Base-by-base conservation (phyloP, 352 stramenopile species). In the Phytopythium cucurbitacearum region DNA sequence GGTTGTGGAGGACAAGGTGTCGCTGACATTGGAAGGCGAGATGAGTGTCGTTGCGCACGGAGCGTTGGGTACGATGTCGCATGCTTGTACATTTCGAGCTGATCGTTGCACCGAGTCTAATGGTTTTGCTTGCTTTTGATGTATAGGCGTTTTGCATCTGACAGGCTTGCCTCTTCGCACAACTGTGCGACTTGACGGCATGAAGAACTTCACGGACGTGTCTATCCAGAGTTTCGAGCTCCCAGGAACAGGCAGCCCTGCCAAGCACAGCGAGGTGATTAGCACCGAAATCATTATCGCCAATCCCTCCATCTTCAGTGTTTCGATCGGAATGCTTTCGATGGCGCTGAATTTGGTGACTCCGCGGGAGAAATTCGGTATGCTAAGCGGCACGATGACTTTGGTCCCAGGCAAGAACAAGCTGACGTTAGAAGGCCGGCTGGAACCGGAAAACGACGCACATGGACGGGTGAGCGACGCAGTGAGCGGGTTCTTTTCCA, bases 231-330 rank as follows among this genome's bases (percentile, higher is more conserved):
- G 56, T 7, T 92, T 92, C 51, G 53, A 51, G 6, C 59, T 92
- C 0, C 81, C 81, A 35, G 81, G 81, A 21, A 67, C 67, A 53
- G 65, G 64, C 8, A 64, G 52, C 9, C 40, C 68, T 3, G 56
- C 56, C 1, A 56, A 71, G 7, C 51, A 60, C 41, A 67, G 76
- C 33, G 81, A 92, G 67, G 60, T 54, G 8, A 77, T 92, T 12
- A 56, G 65, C 37, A 79, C 80, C 0, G 63, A 73, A 37, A 87
- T 92, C 56, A 65, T 75, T 47, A 74, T 92, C 28, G 69, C 57
- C 59, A 92, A 92, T 35, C 81, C 81, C 9, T 90, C 79, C 33
- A 53, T 90, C 4, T 92, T 89, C 45, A 64, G 64, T 3, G 78
- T 90, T 1, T 75, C 74, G 6, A 81, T 92, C 53, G 81, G 81